A percentile compares a stretch with the other conserved stretches of the same genome.
phyloP scores from a whole-genome alignment of 345 rosid genomes.

The Eucalyptus melliodora region DNA sequence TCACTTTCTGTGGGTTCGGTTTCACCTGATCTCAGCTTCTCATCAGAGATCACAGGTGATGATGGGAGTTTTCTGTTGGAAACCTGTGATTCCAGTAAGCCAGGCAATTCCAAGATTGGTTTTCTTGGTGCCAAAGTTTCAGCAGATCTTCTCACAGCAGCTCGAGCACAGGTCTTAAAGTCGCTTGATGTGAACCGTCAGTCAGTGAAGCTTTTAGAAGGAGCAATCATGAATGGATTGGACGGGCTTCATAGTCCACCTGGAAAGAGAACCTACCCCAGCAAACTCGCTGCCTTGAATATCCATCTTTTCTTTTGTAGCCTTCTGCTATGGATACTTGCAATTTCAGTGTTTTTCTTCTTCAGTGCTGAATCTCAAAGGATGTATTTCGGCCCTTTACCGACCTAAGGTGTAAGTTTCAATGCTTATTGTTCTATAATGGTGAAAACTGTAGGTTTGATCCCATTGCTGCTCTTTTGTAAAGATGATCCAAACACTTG shows the following conservation, averaged over 20 bases:
- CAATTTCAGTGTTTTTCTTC: background rate
- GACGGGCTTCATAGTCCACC: constrained; percentile 6
- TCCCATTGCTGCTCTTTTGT: background rate
- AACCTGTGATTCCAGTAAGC: background rate
- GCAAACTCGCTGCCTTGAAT: background rate
- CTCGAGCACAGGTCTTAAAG: constrained; percentile 3
- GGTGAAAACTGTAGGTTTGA: background rate
- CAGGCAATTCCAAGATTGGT: background rate
- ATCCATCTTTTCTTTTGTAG: background rate
- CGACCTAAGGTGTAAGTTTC: constrained; percentile 10
- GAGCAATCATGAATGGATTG: background rate
- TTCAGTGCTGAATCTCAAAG: background rate
- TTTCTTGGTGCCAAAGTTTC: constrained; percentile 6
- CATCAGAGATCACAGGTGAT: background rate
- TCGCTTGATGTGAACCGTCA: constrained; percentile 3
- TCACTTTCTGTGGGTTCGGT: background rate
- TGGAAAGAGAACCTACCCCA: constrained; percentile 2
- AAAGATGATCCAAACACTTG: background rate
- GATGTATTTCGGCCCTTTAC: constrained; percentile 2
- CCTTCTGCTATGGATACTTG: constrained; percentile 10
- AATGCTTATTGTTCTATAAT: background rate
- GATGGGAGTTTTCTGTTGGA: background rate
- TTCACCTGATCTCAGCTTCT: background rate
- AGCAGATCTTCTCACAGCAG: constrained; percentile 7
- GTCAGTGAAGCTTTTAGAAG: constrained; percentile 20